These are phyloP conservation scores for Phytopythium montanum DNA, from an alignment of 352 stramenopile genomes.

Conservation along the genomic window DNA sequence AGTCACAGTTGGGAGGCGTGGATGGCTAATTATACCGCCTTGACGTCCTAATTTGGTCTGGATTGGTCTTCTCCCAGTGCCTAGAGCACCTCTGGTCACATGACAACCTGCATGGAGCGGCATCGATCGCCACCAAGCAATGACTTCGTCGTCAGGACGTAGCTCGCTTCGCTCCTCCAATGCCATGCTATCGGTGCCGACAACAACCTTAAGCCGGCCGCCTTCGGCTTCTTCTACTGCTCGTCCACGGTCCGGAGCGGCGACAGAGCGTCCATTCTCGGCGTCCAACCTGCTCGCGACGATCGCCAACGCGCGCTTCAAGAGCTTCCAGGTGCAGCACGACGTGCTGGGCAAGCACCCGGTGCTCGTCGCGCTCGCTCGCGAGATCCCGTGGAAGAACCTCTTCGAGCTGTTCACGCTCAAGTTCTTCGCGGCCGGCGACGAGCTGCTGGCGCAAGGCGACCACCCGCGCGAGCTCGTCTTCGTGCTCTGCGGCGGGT, in stretches of 20 bases:
- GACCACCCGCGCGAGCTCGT: slow-evolving; percentile 38
- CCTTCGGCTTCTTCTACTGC: not conserved
- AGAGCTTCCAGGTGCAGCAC: slow-evolving; percentile 52
- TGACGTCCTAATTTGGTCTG: not conserved
- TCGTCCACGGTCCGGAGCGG: not conserved
- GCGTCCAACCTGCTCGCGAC: slow-evolving; percentile 43
- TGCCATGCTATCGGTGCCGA: not conserved
- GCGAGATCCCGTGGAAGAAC: slow-evolving; percentile 59
- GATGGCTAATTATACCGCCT: not conserved
- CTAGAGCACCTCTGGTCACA: not conserved
- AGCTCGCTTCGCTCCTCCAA: not conserved
- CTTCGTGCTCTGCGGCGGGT: slow-evolving; percentile 54
- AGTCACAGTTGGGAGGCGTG: not conserved
- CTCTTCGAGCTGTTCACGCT: slow-evolving; percentile 51
- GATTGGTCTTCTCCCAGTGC: not conserved
- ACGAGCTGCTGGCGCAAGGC: slow-evolving; percentile 33
- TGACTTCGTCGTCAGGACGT: not conserved
- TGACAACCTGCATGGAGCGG: not conserved
- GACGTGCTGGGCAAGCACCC: slow-evolving; percentile 45
- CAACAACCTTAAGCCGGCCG: not conserved
- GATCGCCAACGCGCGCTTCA: slow-evolving; percentile 43
- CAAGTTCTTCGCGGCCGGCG: slow-evolving; percentile 47
- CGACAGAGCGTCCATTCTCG: slow-evolving; percentile 27
- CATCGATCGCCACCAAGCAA: not conserved
- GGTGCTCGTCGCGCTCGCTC: slow-evolving; percentile 34